phyloP scores from a whole-genome alignment of 1,284 basidiomycete species.

The Exobasidium cylindrosporum region DNA sequence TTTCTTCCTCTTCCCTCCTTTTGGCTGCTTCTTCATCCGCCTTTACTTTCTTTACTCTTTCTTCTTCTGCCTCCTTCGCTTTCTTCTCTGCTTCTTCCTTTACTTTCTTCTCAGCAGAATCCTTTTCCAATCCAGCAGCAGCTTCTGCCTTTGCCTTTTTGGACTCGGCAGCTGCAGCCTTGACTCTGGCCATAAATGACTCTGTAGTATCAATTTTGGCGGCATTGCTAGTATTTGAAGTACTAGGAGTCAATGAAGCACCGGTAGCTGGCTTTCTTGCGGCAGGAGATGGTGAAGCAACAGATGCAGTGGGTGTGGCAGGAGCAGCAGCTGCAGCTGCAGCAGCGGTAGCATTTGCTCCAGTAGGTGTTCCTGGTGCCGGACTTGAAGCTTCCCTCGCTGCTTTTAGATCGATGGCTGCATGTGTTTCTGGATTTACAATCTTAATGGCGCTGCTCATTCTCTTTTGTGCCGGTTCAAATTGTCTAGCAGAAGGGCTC shows the following conservation, averaged over 20 bases:
- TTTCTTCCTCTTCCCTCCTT: slow-evolving; percentile 9
- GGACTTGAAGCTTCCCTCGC: slow-evolving; percentile 27
- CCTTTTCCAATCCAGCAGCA: slow-evolving; percentile 24
- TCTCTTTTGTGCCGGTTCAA: slow-evolving; percentile 51
- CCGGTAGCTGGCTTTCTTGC: slow-evolving; percentile 22
- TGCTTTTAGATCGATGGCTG: slow-evolving; percentile 45
- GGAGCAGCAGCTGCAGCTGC: neutral
- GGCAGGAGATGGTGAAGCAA: slow-evolving; percentile 16
- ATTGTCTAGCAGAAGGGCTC: slow-evolving; percentile 51
- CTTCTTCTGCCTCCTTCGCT: slow-evolving; percentile 19
- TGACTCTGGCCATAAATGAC: slow-evolving; percentile 43
- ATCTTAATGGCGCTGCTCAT: slow-evolving; percentile 52
- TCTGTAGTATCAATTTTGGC: slow-evolving; percentile 39
- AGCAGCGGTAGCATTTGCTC: neutral
- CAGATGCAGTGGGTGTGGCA: slow-evolving; percentile 9
- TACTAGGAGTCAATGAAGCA: slow-evolving; percentile 22
- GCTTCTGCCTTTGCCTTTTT: slow-evolving; percentile 35
- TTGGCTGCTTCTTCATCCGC: slow-evolving; percentile 14
- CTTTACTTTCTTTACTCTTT: slow-evolving; percentile 19
- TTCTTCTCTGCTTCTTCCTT: slow-evolving; percentile 25
- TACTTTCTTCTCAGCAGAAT: slow-evolving; percentile 23
- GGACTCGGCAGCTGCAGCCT: slow-evolving; percentile 34
- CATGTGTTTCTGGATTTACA: slow-evolving; percentile 54
- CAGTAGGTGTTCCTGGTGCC: neutral
- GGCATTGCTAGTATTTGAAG: neutral